Conservation (phyloP, 768 basidiomycete species). For the Mrakia blollopis region DNA sequence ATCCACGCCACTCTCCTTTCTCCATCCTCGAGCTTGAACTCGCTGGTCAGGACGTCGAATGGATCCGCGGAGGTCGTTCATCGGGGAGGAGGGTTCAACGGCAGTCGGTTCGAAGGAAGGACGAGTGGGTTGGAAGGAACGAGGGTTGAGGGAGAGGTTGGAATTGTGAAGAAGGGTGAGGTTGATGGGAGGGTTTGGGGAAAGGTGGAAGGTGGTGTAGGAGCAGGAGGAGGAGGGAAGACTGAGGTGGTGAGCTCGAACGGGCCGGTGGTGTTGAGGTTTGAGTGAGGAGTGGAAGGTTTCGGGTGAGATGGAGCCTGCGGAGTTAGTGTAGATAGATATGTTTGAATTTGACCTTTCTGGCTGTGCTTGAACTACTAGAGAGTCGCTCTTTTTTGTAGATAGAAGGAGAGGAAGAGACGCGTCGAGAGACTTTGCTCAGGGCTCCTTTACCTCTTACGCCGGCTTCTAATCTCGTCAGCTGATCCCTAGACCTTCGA, state of each 20-base stretch:
- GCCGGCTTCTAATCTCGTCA: too few relatives aligned
- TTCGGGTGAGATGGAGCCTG: too few relatives aligned
- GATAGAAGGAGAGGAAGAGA: too few relatives aligned
- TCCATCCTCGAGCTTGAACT: not conserved
- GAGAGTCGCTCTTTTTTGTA: too few relatives aligned
- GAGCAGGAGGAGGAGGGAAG: slow-evolving; percentile 2
- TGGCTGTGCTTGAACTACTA: too few relatives aligned
- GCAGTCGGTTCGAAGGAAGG: not conserved
- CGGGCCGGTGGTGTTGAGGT: not conserved
- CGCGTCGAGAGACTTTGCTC: too few relatives aligned
- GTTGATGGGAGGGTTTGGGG: slow-evolving; percentile 9
- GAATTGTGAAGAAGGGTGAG: not conserved
- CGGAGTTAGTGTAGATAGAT: too few relatives aligned
- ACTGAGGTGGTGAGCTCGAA: slow-evolving; percentile 15
- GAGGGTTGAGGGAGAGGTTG: not conserved
- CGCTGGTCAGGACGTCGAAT: not conserved
- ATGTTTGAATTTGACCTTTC: too few relatives aligned
- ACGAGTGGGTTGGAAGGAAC: slow-evolving; percentile 1
- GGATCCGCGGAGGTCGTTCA: not conserved
- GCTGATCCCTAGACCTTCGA: too few relatives aligned
- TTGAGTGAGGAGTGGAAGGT: not conserved
- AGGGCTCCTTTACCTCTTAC: too few relatives aligned
- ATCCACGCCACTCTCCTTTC: not conserved
- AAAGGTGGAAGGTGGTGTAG: not conserved
- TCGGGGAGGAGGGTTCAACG: not conserved